Evolutionary conservation across 495 filamentous ascomycete genomes (phyloP).

Genomic region (Aspergillus nanangensis): DNA sequence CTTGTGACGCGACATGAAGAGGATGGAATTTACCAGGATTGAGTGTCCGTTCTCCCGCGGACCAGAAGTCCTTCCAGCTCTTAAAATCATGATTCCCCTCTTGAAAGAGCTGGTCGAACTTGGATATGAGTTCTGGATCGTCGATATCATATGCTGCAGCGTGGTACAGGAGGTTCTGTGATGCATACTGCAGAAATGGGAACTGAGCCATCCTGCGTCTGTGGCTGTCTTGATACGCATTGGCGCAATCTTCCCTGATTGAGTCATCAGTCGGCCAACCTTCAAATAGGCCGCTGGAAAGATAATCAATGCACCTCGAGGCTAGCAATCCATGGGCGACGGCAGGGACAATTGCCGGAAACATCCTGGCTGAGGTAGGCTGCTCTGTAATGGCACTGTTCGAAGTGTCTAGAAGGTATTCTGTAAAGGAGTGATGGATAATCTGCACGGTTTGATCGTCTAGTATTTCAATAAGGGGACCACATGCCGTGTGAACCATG

Average conservation of each 20-base stretch:
- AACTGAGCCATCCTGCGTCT: conserved; percentile 2
- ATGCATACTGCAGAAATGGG: conserved; percentile 27
- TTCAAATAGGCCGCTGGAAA: background rate
- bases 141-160: background rate
- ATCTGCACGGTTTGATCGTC: conserved; percentile 45
- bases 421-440: conserved; percentile 52
- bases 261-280: background rate
- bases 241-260: background rate
- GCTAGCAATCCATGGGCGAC: background rate
- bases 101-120: conserved; percentile 10
- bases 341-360: background rate
- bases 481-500: conserved; percentile 30
- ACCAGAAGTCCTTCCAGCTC: background rate
- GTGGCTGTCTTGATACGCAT: background rate
- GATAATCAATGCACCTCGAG: background rate
- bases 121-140: conserved; percentile 4
- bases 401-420: conserved; percentile 29
- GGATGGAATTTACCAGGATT: background rate
- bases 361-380: background rate
- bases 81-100: conserved; percentile 5
- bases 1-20: conserved; percentile 11
- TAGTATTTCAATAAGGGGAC: conserved; percentile 46
- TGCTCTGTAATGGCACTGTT: background rate
- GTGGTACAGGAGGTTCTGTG: conserved; percentile 22
- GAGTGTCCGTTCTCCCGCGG: background rate